A percentile compares a stretch with the other conserved stretches of the same genome.
These are phyloP conservation scores for Elsinoe necatrix DNA, from an alignment of 2,329 filamentous ascomycete species.

Conservation along the genomic window DNA sequence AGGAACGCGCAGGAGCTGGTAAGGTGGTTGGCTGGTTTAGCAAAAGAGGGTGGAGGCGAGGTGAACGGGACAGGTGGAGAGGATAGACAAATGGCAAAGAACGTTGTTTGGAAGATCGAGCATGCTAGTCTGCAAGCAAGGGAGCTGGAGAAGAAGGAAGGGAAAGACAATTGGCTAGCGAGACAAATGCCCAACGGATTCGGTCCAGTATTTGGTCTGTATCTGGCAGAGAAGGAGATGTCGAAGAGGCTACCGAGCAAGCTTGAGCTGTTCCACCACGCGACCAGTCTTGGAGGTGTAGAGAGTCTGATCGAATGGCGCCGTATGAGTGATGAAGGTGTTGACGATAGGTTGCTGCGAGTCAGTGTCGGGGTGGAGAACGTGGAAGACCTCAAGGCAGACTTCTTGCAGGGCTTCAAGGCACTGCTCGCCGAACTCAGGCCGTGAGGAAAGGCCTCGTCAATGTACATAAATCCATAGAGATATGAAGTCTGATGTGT, in stretches of 20 bases:
- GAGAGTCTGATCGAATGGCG: constrained; percentile 97
- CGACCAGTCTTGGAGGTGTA: constrained; percentile 85
- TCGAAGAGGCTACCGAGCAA: constrained; percentile 69
- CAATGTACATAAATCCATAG: background rate
- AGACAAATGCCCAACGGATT: constrained; percentile 88
- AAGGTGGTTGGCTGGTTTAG: constrained; percentile 54
- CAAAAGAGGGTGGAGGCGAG: constrained; percentile 28
- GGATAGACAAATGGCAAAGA: constrained; percentile 40
- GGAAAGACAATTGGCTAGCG: constrained; percentile 58
- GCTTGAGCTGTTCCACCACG: constrained; percentile 80
- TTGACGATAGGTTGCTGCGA: constrained; percentile 65
- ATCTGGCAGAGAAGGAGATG: constrained; percentile 49
- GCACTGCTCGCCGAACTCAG: constrained; percentile 34
- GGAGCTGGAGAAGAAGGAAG: constrained; percentile 35
- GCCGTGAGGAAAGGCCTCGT: background rate
- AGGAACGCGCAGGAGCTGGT: constrained; percentile 62
- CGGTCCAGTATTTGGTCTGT: constrained; percentile 77
- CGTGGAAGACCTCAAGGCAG: constrained; percentile 71
- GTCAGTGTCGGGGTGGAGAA: constrained; percentile 82
- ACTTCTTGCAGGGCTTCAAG: constrained; percentile 60
- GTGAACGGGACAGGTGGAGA: constrained; percentile 27
- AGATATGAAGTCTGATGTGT: background rate
- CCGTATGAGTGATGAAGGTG: constrained; percentile 68
- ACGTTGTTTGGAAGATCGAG: constrained; percentile 52
- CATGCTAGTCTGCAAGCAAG: constrained; percentile 71